These are phyloP conservation scores for Curvularia hawaiiensis DNA, from an alignment of 2,329 filamentous ascomycete genomes.

Conservation along the genomic window DNA sequence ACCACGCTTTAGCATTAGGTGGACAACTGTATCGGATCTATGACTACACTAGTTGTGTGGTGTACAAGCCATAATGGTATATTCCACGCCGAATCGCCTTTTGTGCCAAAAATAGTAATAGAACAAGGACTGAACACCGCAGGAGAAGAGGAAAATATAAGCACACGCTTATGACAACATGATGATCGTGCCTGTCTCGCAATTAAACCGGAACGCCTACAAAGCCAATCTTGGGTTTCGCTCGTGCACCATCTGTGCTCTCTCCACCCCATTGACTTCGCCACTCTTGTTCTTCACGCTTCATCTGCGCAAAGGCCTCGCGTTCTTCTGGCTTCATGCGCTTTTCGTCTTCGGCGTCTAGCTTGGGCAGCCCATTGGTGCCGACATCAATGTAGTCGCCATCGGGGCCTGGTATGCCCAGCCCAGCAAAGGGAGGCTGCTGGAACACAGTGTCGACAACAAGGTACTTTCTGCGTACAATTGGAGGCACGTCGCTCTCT, in stretches of 20 bases:
- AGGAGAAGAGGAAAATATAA: neutral
- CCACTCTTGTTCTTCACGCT: conserved; percentile 71
- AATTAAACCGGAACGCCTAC: conserved; percentile 55
- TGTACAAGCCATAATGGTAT: neutral
- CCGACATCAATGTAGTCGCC: conserved; percentile 56
- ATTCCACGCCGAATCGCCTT: neutral
- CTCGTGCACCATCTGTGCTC: conserved; percentile 57
- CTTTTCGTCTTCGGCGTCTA: conserved; percentile 68
- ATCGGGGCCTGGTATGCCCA: conserved; percentile 65
- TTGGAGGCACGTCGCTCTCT: conserved; percentile 54
- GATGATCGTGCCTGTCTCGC: neutral
- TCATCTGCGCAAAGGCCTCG: conserved; percentile 71
- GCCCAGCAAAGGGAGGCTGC: conserved; percentile 61
- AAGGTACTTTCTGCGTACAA: conserved; percentile 66
- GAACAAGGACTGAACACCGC: neutral
- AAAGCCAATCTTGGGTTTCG: conserved; percentile 54
- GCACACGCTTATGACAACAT: neutral
- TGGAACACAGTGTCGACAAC: conserved; percentile 66
- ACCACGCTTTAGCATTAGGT: neutral
- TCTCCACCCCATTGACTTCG: conserved; percentile 77
- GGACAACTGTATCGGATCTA: neutral
- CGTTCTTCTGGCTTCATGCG: conserved; percentile 74
- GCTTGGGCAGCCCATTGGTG: conserved; percentile 63
- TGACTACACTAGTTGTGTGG: neutral
- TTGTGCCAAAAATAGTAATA: neutral